Percentiles rank a stretch among this genome's conserved stretches.
These are phyloP conservation scores for Kodamaea lidongshanica DNA, from an alignment of 805 yeast species.

Conservation along the genomic window DNA sequence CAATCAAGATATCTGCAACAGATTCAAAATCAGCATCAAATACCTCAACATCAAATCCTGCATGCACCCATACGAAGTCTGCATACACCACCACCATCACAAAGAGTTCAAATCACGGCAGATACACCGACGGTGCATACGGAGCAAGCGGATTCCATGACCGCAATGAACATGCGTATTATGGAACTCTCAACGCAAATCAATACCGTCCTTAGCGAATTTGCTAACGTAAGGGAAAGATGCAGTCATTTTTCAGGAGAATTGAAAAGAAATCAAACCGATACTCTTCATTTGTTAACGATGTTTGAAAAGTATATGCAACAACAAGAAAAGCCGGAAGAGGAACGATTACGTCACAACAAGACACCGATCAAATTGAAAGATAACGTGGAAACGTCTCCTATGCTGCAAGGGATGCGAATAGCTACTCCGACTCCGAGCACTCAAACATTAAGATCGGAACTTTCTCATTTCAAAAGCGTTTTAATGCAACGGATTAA, in stretches of 20 bases:
- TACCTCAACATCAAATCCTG: no score
- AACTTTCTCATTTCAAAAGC: constrained; percentile 8
- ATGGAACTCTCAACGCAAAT: constrained; percentile 35
- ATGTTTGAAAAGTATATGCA: constrained; percentile 27
- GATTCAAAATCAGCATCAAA: no score
- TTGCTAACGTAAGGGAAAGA: constrained; percentile 36
- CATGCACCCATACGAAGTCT: no score
- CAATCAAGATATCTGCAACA: no score
- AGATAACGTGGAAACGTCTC: constrained; percentile 12
- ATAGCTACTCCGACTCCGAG: constrained; percentile 1
- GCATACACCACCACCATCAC: no score
- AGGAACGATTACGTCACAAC: no score
- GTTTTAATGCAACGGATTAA: constrained; percentile 8
- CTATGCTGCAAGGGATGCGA: constrained; percentile 13
- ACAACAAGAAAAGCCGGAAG: background rate
- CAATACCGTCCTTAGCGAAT: constrained; percentile 36
- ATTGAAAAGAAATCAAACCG: constrained; percentile 44
- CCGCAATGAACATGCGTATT: no score
- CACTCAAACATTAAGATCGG: constrained; percentile 3
- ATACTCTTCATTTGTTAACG: constrained; percentile 48
- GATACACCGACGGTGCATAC: no score
- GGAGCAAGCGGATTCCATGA: no score
- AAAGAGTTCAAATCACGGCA: no score
- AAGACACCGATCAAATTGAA: constrained; percentile 5
- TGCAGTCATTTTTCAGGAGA: constrained; percentile 47